Base-by-base conservation (phyloP, 352 stramenopile species). In the Pythium chondricola region DNA sequence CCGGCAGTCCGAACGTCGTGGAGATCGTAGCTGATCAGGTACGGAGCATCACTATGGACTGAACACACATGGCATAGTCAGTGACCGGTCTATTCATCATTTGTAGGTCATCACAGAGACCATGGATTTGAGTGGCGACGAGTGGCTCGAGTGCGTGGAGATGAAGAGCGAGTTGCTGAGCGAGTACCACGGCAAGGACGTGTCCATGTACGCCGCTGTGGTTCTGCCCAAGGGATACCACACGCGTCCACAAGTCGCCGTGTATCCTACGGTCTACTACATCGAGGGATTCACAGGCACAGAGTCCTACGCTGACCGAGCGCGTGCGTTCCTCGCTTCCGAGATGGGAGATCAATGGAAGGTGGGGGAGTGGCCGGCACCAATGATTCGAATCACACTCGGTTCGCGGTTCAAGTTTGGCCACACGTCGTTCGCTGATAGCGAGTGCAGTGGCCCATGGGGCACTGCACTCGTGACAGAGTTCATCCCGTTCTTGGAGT, bases 271-370 rank as follows among this genome's bases (percentile, higher is more conserved):
- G 3, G 71, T 89, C 10, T 89, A 84, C 69, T 87, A 85, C 52
- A 78, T 89, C 39, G 78, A 89, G 65, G 78, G 78, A 6, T 89
- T 87, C 47, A 83, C 70, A 13, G 78, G 78, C 17, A 83, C 74
- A 0, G 74, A 86, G 49, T 63, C 57, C 30, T 86, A 85, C 55
- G 71, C 67, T 3, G 69, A 73, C 38, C 72, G 78, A n/a, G 78
- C 74, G 1, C 63, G 74, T 32, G 63, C 43, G 2, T 89, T 89
- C 55, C 44, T 89, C 27, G 56, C 64, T 10, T 87, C 74, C 0
- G 74, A 85, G 25, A 81, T 87, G 64, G 78, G 78, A 2, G 44
- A 65, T 3, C 51, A 67, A 9, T 89, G 78, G 78, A 60, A 85
- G 31, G 51, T 57, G 29, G 78, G 74, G 18, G 52, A 60, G 10